Percentiles rank a stretch among this genome's conserved stretches.
phyloP scores from a whole-genome alignment of 2,329 filamentous ascomycete genomes.

The Pseudogymnoascus sp. region DNA sequence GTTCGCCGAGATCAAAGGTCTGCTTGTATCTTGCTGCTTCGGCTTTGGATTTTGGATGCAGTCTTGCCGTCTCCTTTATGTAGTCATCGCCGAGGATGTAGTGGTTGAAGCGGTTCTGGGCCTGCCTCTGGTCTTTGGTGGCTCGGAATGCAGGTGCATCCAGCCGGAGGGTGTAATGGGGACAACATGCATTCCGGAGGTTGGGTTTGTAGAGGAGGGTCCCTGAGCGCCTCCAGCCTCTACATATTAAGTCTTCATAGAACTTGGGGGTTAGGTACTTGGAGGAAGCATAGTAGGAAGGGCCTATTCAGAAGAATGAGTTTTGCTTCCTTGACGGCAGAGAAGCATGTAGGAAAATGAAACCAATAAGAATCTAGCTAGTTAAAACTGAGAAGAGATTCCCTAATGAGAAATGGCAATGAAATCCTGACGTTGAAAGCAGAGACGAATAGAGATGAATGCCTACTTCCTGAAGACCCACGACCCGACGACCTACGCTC shows the following conservation, averaged over 20 bases:
- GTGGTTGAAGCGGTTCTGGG: slow-evolving; percentile 68
- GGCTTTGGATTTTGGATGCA: slow-evolving; percentile 60
- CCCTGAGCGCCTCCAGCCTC: slow-evolving; percentile 69
- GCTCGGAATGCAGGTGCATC: slow-evolving; percentile 58
- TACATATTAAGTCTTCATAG: slow-evolving; percentile 65
- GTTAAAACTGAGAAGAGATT: background rate
- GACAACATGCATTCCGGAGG: slow-evolving; percentile 75
- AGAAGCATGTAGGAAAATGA: background rate
- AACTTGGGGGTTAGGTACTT: slow-evolving; percentile 53
- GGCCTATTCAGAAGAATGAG: slow-evolving; percentile 41
- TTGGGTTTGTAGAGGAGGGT: slow-evolving; percentile 70
- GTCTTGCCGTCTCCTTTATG: slow-evolving; percentile 52
- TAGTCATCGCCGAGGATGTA: slow-evolving; percentile 63
- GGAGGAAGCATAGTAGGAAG: slow-evolving; percentile 62
- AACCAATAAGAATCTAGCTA: background rate
- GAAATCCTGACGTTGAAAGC: background rate
- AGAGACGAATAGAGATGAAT: background rate
- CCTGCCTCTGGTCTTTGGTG: slow-evolving; percentile 64
- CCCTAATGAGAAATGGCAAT: background rate
- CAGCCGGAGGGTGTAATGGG: slow-evolving; percentile 77
- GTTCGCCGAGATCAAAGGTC: slow-evolving; percentile 57
- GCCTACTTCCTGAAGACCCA: background rate
- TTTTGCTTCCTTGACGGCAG: background rate
- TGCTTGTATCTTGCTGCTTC: slow-evolving; percentile 55
- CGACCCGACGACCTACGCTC: slow-evolving; percentile 17